Percentiles rank a stretch among this genome's conserved stretches.
phyloP scores from a whole-genome alignment of 1,284 basidiomycete genomes.

The Apiotrichum domesticum region DNA sequence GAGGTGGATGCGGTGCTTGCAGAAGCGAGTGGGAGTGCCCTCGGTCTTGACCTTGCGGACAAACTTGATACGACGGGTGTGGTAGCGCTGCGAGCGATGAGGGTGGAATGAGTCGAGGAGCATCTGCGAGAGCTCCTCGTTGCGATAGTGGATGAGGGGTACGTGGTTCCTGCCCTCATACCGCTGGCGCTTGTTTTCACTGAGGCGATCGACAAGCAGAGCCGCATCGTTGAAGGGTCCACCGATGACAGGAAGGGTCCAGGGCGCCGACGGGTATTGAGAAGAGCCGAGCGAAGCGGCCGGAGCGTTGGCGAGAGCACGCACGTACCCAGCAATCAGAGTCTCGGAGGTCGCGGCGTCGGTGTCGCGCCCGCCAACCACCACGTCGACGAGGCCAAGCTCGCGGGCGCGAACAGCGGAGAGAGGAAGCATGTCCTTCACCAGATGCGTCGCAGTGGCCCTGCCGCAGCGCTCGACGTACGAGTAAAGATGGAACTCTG shows the following conservation, averaged over 20 bases:
- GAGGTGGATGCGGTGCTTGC: conserved; percentile 31
- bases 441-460: conserved; percentile 33
- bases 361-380: conserved; percentile 21
- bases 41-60: conserved; percentile 47
- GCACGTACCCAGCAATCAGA: conserved; percentile 25
- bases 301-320: conserved; percentile 11
- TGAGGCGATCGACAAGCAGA: conserved; percentile 26
- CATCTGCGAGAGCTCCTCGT: conserved; percentile 50
- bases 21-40: conserved; percentile 45
- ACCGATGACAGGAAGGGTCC: conserved; percentile 12
- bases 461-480: conserved; percentile 46
- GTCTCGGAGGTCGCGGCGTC: conserved; percentile 18
- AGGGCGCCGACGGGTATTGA: conserved; percentile 19
- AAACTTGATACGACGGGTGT: conserved; percentile 46
- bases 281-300: conserved; percentile 1
- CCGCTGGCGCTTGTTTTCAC: conserved; percentile 34
- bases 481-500: conserved; percentile 48
- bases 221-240: background rate
- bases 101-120: conserved; percentile 49
- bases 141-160: conserved; percentile 40
- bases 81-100: conserved; percentile 44
- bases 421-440: conserved; percentile 48
- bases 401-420: conserved; percentile 30
- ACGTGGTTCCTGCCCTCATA: conserved; percentile 26
- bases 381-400: conserved; percentile 40